Base-by-base conservation (phyloP, 202 grass and related monocot species). In the Alloteropsis angusta region DNA sequence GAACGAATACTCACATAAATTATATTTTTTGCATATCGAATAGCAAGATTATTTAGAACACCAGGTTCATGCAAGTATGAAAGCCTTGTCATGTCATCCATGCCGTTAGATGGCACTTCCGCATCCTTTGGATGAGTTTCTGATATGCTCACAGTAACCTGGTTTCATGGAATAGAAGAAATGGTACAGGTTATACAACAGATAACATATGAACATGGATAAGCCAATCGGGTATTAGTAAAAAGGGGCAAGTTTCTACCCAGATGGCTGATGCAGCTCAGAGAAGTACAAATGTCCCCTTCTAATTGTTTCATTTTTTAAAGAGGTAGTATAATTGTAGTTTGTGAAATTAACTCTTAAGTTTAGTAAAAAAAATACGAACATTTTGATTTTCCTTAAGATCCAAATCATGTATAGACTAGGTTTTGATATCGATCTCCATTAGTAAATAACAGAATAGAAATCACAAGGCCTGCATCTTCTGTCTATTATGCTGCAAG, bases 51-150 rank as follows among this genome's bases (percentile, higher is more conserved):
- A 75, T 94, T 62, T 57, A 94, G 71, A 84, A 94, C 92, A 45
- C 92, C 92, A 72, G 92, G 92, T 58, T 94, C 92, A 58, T 94
- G 92, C 72, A 94, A 83, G 72, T 94, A 94, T 60, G 92, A 88
- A 69, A 94, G 60, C 53, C 85, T 68, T 67, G 88, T 94, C 92
- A 94, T 94, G 80, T 94, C 92, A 83, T 94, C 83, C 22, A 94
- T 83, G 44, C 92, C 92, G 59, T 78, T 62, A 15, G 63, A 22
- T 43, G 77, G 83, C 28, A 77, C 80, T 74, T 94, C 92, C 39
- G 85, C 82, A 39, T 94, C 92, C 58, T 94, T 94, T 48, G 86
- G 84, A 81, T 86, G 66, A 46, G 91, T 72, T 5, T 73, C 78
- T 69, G 86, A 83, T 88, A 88, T 83, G 48, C 79, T 88, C 25